Evolutionary conservation across 345 rosid genomes (phyloP).

Genomic region (Camelina neglecta): DNA sequence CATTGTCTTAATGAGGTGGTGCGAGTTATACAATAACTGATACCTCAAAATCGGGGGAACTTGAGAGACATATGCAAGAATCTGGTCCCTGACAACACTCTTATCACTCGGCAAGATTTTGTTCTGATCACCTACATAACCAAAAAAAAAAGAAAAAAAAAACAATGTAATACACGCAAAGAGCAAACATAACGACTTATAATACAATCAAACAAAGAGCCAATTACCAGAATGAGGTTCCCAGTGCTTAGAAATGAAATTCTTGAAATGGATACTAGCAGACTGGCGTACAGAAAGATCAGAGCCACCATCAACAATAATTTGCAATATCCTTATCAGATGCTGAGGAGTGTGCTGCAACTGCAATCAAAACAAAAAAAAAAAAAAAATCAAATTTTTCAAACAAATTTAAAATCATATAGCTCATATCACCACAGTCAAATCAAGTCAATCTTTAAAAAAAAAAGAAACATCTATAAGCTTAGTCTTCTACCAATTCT

Average conservation of each 20-base stretch:
- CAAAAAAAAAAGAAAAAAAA: neutral
- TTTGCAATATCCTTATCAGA: conserved; percentile 82
- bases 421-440: conserved; percentile 1
- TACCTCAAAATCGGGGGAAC: conserved; percentile 93
- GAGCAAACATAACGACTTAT: neutral
- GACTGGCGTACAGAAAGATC: conserved; percentile 86
- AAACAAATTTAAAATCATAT: neutral
- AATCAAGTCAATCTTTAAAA: conserved; percentile 30
- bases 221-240: conserved; percentile 55
- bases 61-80: conserved; percentile 80
- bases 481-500: neutral
- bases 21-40: conserved; percentile 36
- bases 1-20: neutral
- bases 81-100: conserved; percentile 76
- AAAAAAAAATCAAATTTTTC: neutral
- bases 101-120: conserved; percentile 76
- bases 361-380: conserved; percentile 47
- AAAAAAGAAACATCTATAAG: neutral
- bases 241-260: conserved; percentile 92
- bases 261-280: conserved; percentile 97
- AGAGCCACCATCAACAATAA: conserved; percentile 76
- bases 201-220: neutral
- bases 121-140: conserved; percentile 62
- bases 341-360: conserved; percentile 88
- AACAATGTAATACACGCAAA: neutral